Evolutionary conservation across 768 basidiomycete genomes (phyloP), one percentile per base, ranked within the genome.

Genomic region (Naganishia vaughanmartiniae): DNA sequence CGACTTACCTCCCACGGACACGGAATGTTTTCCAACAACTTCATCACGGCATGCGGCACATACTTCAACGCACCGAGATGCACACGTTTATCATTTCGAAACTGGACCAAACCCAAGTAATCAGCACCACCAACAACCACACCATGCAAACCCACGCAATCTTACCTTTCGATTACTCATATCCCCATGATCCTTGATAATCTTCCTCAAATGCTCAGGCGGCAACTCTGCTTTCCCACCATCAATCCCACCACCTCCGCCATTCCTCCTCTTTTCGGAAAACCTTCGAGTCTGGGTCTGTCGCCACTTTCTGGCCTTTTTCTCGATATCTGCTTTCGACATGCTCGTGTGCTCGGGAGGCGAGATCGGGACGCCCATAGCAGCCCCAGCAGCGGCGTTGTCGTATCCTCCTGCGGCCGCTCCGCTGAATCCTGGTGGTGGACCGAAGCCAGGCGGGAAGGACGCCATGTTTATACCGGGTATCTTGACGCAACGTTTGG

Each of bases 11-110:
- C 94, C 93, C 93, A 95, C 73, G 93, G 93, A 81, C 87, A 91
- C 67, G 93, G 94, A 76, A 98, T 93, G 83, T 99, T 99, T 84
- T 99, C 96, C 74, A 99, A 86, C 72, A 99, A 86, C 83, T 99
- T 99, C 89, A 98, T 91, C 71, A 99, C 96, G 53, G 96, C 96
- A 82, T 99, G 96, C 26, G 96, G 96, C 65, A 99, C 94, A 81
- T 98, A 99, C 72, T 83, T 84, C 78, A 98, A 86, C 42, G 96
- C 96, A 74, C 96, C 96, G 34, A 99, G 88, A 83, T 99, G 96
- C 51, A 99, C 96, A 73, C 96, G 92, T 84, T 99, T 99, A 85
- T 99, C 96, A 80, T 95, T 96, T 75, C 96, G 85, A 82, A 98
- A 99, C 85, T 63, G 19, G 6, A 51, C 4, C 21, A 36, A 15